phyloP scores from a whole-genome alignment of 768 basidiomycete genomes.

The Tulasnella sp. region DNA sequence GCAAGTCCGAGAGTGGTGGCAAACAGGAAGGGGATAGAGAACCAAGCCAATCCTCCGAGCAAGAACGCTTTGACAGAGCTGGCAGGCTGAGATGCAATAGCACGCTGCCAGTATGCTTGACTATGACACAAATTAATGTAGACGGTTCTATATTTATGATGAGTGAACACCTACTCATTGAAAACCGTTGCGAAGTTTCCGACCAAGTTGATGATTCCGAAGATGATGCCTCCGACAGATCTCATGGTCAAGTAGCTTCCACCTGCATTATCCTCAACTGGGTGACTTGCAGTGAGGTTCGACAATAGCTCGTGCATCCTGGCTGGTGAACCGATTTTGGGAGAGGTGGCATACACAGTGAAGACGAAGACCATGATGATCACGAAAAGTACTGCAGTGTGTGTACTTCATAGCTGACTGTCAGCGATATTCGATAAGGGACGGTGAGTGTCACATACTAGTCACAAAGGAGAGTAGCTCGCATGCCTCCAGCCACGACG shows the following conservation, averaged over 20 bases:
- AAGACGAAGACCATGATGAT: conserved; percentile 69
- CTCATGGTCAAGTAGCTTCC: conserved; percentile 74
- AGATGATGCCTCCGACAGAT: conserved; percentile 63
- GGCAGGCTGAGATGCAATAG: conserved; percentile 73
- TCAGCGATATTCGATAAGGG: not conserved
- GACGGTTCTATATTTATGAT: not conserved
- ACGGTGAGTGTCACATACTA: conserved; percentile 42
- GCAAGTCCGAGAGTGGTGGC: conserved; percentile 80
- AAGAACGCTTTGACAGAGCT: conserved; percentile 86
- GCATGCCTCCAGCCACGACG: conserved; percentile 77
- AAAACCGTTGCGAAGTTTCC: conserved; percentile 12
- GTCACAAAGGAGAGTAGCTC: conserved; percentile 72
- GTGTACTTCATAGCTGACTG: conserved; percentile 40
- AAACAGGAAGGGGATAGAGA: conserved; percentile 27
- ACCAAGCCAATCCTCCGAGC: conserved; percentile 78
- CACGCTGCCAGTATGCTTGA: conserved; percentile 84
- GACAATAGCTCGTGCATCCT: conserved; percentile 71
- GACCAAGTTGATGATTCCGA: conserved; percentile 54
- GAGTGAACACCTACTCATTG: conserved; percentile 1
- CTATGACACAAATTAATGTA: not conserved
- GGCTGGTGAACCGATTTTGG: conserved; percentile 62
- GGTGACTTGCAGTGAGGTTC: conserved; percentile 26
- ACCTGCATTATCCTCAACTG: conserved; percentile 68
- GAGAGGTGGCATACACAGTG: conserved; percentile 67
- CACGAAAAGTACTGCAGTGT: conserved; percentile 73